phyloP scores from a whole-genome alignment of 352 stramenopile genomes.

The Globisporangium rhizosaccharum region DNA sequence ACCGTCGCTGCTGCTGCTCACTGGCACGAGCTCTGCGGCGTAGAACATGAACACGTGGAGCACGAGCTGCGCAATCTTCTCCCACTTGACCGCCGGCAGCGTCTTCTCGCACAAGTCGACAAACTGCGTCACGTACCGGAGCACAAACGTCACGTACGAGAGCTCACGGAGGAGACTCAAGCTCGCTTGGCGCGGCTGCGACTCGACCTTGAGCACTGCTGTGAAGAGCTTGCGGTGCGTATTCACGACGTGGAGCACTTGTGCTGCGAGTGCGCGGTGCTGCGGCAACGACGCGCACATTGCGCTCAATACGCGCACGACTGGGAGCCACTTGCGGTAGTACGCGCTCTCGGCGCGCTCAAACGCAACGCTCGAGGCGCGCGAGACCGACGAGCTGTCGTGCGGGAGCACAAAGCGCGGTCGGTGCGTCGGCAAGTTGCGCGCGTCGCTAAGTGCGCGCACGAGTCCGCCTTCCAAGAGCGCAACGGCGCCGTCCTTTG shows the following conservation, averaged over 20 bases:
- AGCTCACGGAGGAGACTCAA: conserved; percentile 63
- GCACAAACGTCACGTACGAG: conserved; percentile 72
- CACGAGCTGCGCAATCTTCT: conserved; percentile 67
- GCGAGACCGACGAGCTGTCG: conserved; percentile 23
- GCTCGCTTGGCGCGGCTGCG: conserved; percentile 22
- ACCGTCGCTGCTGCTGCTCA: not conserved
- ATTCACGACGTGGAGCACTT: conserved; percentile 54
- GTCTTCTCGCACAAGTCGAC: conserved; percentile 60
- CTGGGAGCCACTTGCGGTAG: conserved; percentile 73
- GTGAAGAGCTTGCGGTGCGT: conserved; percentile 72
- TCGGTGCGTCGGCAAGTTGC: conserved; percentile 62
- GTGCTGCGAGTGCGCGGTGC: conserved; percentile 54
- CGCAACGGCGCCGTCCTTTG: conserved; percentile 55
- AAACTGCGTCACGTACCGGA: conserved; percentile 78
- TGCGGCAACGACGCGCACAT: conserved; percentile 60
- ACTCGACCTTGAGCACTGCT: conserved; percentile 53
- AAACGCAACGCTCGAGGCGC: conserved; percentile 37
- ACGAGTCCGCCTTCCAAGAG: conserved; percentile 70
- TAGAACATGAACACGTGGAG: conserved; percentile 67
- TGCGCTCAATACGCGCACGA: conserved; percentile 55
- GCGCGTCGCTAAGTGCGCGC: conserved; percentile 49
- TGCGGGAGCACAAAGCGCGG: conserved; percentile 51
- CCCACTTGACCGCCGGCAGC: conserved; percentile 57
- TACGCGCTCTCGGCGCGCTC: conserved; percentile 60
- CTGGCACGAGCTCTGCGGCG: conserved; percentile 46